A percentile compares a stretch with the other conserved stretches of the same genome.
Evolutionary conservation across 106 monocot genomes (phyloP).

Genomic region (Phalaenopsis equestris): DNA sequence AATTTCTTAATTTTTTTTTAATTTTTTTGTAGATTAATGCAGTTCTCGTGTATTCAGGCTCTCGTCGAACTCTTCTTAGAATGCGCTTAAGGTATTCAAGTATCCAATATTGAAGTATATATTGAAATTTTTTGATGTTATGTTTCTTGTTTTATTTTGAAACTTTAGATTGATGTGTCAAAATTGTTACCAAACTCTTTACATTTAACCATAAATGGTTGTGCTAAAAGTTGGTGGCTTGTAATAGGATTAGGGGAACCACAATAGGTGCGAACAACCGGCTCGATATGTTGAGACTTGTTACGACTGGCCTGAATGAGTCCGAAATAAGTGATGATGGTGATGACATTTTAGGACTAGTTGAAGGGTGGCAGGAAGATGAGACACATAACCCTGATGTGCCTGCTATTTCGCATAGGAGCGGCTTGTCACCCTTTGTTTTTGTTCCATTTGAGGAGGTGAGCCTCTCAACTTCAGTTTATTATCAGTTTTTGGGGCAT

Average conservation of each 20-base stretch:
- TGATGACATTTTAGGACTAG: constrained; percentile 41
- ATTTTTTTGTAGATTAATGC: constrained; percentile 42
- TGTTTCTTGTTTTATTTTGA: not conserved
- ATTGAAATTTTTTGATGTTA: not conserved
- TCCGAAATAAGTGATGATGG: constrained; percentile 40
- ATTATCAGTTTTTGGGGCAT: not conserved
- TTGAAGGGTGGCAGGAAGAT: constrained; percentile 72
- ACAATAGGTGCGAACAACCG: constrained; percentile 75
- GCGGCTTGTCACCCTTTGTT: constrained; percentile 88
- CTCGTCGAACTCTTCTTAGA: constrained; percentile 58
- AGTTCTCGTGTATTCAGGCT: constrained; percentile 63
- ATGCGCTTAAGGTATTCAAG: constrained; percentile 61
- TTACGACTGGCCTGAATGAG: constrained; percentile 75
- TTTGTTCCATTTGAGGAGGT: constrained; percentile 96
- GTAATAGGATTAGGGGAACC: constrained; percentile 74
- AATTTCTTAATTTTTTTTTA: not conserved
- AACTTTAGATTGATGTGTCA: not conserved
- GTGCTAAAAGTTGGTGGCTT: not conserved
- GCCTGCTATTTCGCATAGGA: constrained; percentile 78
- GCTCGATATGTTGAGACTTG: constrained; percentile 58
- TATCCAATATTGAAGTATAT: not conserved
- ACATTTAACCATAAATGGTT: not conserved
- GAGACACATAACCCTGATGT: constrained; percentile 90
- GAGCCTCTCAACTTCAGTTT: not conserved
- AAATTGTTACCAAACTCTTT: not conserved